Conservation (phyloP, 140 eudicot species). For the Erigeron philadelphicus region DNA sequence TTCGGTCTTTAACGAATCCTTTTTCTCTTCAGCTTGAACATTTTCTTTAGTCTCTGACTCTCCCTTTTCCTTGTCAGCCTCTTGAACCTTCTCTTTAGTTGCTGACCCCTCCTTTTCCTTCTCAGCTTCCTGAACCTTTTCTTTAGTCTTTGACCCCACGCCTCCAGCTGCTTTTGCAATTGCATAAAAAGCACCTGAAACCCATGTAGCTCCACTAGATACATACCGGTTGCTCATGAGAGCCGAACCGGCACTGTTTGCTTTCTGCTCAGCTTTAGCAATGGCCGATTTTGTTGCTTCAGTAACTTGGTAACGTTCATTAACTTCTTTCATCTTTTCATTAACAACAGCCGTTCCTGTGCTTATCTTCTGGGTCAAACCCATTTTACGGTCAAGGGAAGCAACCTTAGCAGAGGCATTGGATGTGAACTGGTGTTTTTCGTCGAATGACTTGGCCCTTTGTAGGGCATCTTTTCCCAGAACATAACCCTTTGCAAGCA, state of each 20-base stretch:
- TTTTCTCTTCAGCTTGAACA: conserved; percentile 40
- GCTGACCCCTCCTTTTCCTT: conserved; percentile 19
- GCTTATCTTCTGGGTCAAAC: conserved; percentile 44
- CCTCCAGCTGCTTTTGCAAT: conserved; percentile 55
- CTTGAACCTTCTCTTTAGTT: conserved; percentile 34
- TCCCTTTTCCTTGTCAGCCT: conserved; percentile 40
- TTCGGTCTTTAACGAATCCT: conserved; percentile 21
- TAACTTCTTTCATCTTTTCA: conserved; percentile 41
- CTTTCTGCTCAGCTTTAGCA: conserved; percentile 50
- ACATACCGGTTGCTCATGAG: conserved; percentile 49
- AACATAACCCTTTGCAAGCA: conserved; percentile 66
- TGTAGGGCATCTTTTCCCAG: conserved; percentile 54
- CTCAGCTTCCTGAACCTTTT: conserved; percentile 2
- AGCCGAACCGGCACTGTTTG: conserved; percentile 42
- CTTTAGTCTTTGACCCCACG: conserved; percentile 34
- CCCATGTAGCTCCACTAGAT: conserved; percentile 56
- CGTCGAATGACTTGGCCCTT: conserved; percentile 51
- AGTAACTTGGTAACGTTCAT: conserved; percentile 50
- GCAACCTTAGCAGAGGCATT: conserved; percentile 52
- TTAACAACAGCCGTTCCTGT: conserved; percentile 44
- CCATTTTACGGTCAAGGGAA: conserved; percentile 43
- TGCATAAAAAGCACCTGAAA: conserved; percentile 43
- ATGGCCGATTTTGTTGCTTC: conserved; percentile 48
- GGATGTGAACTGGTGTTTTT: conserved; percentile 39
- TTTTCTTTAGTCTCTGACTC: conserved; percentile 24